phyloP scores from a whole-genome alignment of 2,329 filamentous ascomycete species.

The Aspergillus neotritici region DNA sequence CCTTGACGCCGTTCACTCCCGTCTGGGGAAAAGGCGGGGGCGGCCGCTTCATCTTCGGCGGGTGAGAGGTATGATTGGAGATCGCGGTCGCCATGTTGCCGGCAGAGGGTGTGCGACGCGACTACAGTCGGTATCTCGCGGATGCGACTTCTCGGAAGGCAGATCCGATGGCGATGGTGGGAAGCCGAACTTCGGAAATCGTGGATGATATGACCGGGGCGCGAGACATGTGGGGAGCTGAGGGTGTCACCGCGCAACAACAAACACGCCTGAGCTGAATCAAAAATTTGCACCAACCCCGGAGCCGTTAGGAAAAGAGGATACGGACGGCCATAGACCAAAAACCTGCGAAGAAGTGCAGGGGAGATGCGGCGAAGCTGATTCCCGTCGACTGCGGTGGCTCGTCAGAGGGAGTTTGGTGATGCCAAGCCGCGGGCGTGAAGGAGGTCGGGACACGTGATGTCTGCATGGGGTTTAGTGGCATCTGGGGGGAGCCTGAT shows the following conservation, averaged over 20 bases:
- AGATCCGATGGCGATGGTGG: constrained; percentile 22
- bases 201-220: constrained; percentile 37
- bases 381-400: constrained; percentile 17
- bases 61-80: constrained; percentile 39
- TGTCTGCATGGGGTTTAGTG: constrained; percentile 7
- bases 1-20: constrained; percentile 51
- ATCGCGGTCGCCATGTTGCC: constrained; percentile 41
- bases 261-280: constrained; percentile 23
- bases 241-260: constrained; percentile 27
- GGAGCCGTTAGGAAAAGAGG: constrained; percentile 17
- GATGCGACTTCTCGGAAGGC: constrained; percentile 23
- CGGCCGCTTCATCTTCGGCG: constrained; percentile 63
- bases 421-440: constrained; percentile 36
- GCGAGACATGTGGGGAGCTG: constrained; percentile 43
- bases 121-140: constrained; percentile 11
- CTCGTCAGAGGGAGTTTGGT: constrained; percentile 32
- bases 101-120: constrained; percentile 16
- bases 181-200: constrained; percentile 28
- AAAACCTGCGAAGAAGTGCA: constrained; percentile 17
- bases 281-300: constrained; percentile 15
- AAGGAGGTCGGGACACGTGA: constrained; percentile 25
- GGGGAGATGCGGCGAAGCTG: constrained; percentile 16
- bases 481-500: constrained; percentile 7
- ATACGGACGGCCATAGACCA: constrained; percentile 21
- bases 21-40: constrained; percentile 61